These are phyloP conservation scores for Juncus effusus DNA, from an alignment of 176 grass and related monocot species.

Conservation along the genomic window DNA sequence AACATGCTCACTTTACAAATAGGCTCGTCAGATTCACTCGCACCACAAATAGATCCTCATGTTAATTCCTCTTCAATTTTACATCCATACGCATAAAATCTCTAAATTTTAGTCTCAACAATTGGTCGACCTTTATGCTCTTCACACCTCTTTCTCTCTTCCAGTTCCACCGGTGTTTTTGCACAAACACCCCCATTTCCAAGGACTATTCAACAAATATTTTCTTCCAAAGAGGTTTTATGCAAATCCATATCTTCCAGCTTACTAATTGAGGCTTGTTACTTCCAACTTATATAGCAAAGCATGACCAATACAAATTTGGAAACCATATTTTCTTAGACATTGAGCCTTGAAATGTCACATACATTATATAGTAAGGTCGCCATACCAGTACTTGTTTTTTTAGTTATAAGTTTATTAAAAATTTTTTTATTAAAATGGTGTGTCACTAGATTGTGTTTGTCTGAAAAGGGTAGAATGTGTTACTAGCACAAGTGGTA, in stretches of 20 bases:
- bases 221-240: slow-evolving; percentile 21
- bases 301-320: too few species aligned
- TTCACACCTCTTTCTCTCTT: slow-evolving; percentile 86
- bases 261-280: slow-evolving; percentile 50
- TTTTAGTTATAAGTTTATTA: too few species aligned
- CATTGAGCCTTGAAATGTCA: too few species aligned
- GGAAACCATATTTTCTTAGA: too few species aligned
- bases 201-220: slow-evolving; percentile 50
- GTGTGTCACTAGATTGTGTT: too few species aligned
- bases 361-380: too few species aligned
- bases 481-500: too few species aligned
- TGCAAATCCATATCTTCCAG: slow-evolving; percentile 23
- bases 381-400: too few species aligned
- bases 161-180: slow-evolving; percentile 37
- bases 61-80: slow-evolving; percentile 14
- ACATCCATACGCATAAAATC: not conserved
- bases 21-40: slow-evolving; percentile 18
- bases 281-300: slow-evolving; percentile 47
- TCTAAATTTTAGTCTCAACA: slow-evolving; percentile 9
- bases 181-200: slow-evolving; percentile 59
- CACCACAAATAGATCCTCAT: not conserved
- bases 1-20: slow-evolving; percentile 22
- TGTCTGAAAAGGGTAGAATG: too few species aligned
- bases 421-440: too few species aligned
- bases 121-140: slow-evolving; percentile 74